phyloP scores from a whole-genome alignment of 1,284 basidiomycete genomes.

The Sporisorium scitamineum region DNA sequence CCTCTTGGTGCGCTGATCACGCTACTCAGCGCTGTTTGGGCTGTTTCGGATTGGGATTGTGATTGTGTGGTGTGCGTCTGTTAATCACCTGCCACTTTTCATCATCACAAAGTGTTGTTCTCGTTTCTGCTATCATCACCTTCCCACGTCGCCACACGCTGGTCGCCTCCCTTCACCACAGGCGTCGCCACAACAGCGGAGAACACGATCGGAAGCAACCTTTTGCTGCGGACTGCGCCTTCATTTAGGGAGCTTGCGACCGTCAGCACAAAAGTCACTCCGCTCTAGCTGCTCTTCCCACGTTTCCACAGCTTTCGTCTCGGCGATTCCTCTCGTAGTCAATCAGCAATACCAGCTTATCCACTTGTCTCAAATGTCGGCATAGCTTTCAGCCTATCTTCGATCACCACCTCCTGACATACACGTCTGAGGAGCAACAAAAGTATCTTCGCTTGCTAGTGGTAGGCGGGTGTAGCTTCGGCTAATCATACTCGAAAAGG shows the following conservation, averaged over 20 bases:
- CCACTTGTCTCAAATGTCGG: conserved; percentile 11
- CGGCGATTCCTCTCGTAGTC: neutral
- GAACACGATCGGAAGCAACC: neutral
- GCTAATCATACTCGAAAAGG: neutral
- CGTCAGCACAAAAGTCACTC: neutral
- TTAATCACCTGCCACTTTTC: neutral
- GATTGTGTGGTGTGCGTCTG: conserved; percentile 2
- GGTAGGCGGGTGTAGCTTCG: neutral
- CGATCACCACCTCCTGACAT: neutral
- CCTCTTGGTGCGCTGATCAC: conserved; percentile 26
- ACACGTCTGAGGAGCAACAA: neutral
- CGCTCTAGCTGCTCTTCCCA: neutral
- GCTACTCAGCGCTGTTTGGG: conserved; percentile 1
- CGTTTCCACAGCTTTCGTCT: conserved; percentile 1
- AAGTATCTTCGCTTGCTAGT: neutral
- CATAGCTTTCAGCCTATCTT: conserved; percentile 11
- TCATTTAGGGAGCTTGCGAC: neutral
- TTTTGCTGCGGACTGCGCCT: neutral
- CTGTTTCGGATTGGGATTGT: neutral
- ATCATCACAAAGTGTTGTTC: conserved; percentile 4
- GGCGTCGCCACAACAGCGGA: neutral
- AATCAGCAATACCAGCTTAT: neutral
- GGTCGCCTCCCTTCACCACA: neutral
- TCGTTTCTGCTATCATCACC: neutral
- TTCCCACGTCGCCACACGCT: neutral